A percentile compares a stretch with the other conserved stretches of the same genome.
phyloP scores from a whole-genome alignment of 179 eudicot genomes.

The Sideroxylon spinosum region DNA sequence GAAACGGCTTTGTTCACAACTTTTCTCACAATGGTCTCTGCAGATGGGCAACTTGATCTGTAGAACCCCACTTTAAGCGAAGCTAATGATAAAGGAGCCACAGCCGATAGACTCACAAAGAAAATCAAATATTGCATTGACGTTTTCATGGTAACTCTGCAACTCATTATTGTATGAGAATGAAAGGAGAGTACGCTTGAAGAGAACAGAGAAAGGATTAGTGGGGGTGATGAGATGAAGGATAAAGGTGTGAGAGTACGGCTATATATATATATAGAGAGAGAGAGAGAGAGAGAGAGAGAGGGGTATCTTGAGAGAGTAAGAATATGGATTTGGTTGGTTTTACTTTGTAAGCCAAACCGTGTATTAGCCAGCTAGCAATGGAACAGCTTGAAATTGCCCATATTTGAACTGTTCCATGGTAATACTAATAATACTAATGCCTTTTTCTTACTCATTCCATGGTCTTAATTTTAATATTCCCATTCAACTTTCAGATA shows the following conservation, averaged over 20 bases:
- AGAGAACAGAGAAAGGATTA: too few species aligned
- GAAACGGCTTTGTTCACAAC: constrained; percentile 26
- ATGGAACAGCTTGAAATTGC: too few species aligned
- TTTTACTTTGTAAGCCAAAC: not conserved
- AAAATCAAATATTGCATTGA: not conserved
- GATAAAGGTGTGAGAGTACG: not conserved
- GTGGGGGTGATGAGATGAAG: not conserved
- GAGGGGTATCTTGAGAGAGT: too few species aligned
- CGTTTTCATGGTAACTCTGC: not conserved
- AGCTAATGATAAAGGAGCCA: constrained; percentile 10
- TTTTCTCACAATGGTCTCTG: constrained; percentile 31
- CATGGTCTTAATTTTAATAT: too few species aligned
- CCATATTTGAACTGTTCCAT: too few species aligned
- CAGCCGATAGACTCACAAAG: not conserved
- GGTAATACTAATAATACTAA: too few species aligned
- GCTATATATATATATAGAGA: not conserved
- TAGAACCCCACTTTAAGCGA: constrained; percentile 31
- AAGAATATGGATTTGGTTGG: too few species aligned
- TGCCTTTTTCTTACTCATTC: too few species aligned
- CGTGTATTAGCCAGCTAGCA: too few species aligned
- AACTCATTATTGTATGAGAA: not conserved
- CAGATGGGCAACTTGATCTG: constrained; percentile 34
- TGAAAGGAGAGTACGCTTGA: too few species aligned
- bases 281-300: not conserved
- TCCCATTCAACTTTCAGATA: too few species aligned